A percentile compares a stretch with the other conserved stretches of the same genome.
phyloP scores from a whole-genome alignment of 352 stramenopile species.

The Peronospora belbahrii region DNA sequence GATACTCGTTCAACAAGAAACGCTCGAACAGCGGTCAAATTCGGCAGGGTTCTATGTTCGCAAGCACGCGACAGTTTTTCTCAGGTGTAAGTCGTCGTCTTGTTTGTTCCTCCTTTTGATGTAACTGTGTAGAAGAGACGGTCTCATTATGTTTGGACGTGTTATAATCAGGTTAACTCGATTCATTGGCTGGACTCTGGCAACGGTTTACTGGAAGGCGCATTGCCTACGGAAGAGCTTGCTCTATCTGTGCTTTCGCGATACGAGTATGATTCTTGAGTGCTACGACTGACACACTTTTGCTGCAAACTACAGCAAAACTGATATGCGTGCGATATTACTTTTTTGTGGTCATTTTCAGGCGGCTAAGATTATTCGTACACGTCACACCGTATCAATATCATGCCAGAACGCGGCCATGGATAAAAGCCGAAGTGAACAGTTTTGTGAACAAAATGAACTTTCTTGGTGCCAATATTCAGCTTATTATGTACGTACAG shows the following conservation, averaged over 20 bases:
- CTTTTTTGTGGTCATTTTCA: constrained; percentile 2
- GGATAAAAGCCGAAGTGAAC: constrained; percentile 48
- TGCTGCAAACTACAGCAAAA: neutral
- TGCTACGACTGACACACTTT: neutral
- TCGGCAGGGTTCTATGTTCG: constrained; percentile 27
- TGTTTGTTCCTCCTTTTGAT: neutral
- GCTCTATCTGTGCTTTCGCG: constrained; percentile 30
- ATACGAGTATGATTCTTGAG: constrained; percentile 23
- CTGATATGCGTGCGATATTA: neutral
- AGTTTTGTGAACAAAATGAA: constrained; percentile 38
- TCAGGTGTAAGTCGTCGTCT: constrained; percentile 18
- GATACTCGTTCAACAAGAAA: constrained; percentile 32
- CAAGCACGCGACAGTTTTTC: constrained; percentile 34
- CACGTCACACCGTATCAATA: constrained; percentile 66
- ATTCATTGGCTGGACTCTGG: constrained; percentile 63
- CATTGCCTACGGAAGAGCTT: constrained; percentile 28
- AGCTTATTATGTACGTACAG: constrained; percentile 34
- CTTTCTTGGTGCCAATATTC: constrained; percentile 19
- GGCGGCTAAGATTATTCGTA: constrained; percentile 38
- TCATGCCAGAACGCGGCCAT: constrained; percentile 31
- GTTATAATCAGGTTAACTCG: constrained; percentile 30
- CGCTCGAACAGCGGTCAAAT: constrained; percentile 24
- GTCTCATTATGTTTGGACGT: neutral
- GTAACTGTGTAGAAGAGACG: neutral
- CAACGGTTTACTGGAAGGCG: constrained; percentile 40